Conservation (phyloP, 78 protist genomes). For the Speleostelium caveatum region DNA sequence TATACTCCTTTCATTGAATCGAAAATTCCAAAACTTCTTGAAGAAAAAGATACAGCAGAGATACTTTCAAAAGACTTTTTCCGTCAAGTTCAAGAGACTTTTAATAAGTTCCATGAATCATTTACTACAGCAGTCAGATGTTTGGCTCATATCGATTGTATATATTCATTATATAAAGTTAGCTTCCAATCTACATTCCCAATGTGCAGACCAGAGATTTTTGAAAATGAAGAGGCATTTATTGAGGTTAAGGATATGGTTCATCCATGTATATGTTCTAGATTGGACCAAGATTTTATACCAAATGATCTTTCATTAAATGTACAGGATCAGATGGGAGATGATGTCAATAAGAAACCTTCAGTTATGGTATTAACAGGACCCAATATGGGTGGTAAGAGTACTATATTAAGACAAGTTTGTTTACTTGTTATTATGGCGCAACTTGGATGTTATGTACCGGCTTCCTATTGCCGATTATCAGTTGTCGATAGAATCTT, state of each 20-base stretch:
- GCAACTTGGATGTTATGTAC: constrained; percentile 97
- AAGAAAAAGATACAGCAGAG: constrained; percentile 29
- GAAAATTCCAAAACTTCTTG: constrained; percentile 10
- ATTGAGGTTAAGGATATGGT: constrained; percentile 47
- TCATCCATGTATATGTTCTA: constrained; percentile 72
- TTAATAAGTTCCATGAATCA: not conserved
- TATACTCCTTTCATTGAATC: constrained; percentile 42
- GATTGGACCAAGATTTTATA: constrained; percentile 54
- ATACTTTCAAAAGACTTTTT: constrained; percentile 18
- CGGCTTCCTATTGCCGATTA: constrained; percentile 87
- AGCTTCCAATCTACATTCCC: constrained; percentile 15
- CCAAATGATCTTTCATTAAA: constrained; percentile 78
- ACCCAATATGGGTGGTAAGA: constrained; percentile 97
- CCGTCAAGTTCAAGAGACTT: constrained; percentile 11
- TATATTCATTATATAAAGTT: constrained; percentile 31
- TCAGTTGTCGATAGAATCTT: constrained; percentile 97
- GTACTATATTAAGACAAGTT: constrained; percentile 93
- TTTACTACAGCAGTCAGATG: constrained; percentile 1
- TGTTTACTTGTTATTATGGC: constrained; percentile 94
- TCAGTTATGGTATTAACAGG: constrained; percentile 94
- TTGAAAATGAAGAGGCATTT: not conserved
- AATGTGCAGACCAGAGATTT: constrained; percentile 44
- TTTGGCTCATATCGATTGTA: constrained; percentile 45
- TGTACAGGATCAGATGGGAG: constrained; percentile 4
- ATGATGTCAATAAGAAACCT: no score